These are phyloP conservation scores for Neurospora sublineolata DNA, from an alignment of 495 filamentous ascomycete genomes.

Conservation along the genomic window DNA sequence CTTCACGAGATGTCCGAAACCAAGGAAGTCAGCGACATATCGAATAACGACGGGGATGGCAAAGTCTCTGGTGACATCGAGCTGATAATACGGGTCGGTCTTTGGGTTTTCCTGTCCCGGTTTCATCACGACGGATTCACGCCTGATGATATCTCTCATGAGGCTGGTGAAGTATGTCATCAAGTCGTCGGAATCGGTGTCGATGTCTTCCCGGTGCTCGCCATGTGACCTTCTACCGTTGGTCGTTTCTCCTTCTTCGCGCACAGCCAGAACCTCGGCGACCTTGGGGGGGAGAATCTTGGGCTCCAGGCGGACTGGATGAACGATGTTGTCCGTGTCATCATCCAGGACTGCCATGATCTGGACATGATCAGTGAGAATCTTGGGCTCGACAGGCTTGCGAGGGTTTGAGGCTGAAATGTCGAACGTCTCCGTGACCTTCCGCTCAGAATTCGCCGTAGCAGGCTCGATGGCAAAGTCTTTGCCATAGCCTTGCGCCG, in stretches of 20 bases:
- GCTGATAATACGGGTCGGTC: slow-evolving; percentile 1
- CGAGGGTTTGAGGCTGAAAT: not conserved
- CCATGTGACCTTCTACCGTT: not conserved
- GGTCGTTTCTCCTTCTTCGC: not conserved
- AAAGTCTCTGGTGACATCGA: slow-evolving; percentile 11
- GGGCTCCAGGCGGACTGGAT: slow-evolving; percentile 4
- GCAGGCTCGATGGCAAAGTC: slow-evolving; percentile 42
- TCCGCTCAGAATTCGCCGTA: not conserved
- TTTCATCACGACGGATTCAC: slow-evolving; percentile 6
- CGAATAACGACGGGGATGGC: slow-evolving; percentile 10
- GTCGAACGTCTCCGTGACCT: not conserved
- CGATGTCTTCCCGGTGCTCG: not conserved
- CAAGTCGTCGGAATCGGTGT: not conserved
- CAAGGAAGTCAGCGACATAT: slow-evolving; percentile 12
- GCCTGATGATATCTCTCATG: slow-evolving; percentile 6
- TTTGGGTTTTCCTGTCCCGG: not conserved
- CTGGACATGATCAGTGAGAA: not conserved
- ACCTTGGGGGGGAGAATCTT: slow-evolving; percentile 1
- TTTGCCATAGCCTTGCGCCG: slow-evolving; percentile 48
- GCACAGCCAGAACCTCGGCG: not conserved
- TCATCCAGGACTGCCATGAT: slow-evolving; percentile 2
- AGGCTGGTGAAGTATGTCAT: slow-evolving; percentile 1
- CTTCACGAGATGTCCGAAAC: slow-evolving; percentile 6
- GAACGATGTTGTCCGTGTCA: not conserved
- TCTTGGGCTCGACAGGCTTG: not conserved